Evolutionary conservation across 75 land plant species (phyloP).

Genomic region (Cunninghamia lanceolata): DNA sequence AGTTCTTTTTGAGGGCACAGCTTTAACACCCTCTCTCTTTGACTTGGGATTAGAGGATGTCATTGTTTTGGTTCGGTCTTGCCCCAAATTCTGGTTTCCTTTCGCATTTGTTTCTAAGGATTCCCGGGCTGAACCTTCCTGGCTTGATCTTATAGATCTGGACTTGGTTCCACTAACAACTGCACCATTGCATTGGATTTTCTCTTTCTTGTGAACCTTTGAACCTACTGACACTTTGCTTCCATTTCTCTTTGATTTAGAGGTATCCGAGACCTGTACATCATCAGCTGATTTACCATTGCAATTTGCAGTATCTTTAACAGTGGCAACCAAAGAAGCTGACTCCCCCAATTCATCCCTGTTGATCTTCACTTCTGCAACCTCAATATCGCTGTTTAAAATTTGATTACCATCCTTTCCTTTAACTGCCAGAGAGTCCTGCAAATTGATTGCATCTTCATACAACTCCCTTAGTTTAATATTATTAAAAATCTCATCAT

Average conservation of each 20-base stretch:
- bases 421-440: background rate
- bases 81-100: background rate
- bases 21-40: constrained; percentile 5
- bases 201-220: constrained; percentile 4
- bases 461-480: background rate
- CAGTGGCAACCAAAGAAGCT: background rate
- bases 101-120: background rate
- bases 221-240: background rate
- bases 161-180: background rate
- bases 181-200: constrained; percentile 8
- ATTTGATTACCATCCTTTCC: background rate
- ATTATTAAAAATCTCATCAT: background rate
- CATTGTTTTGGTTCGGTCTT: background rate
- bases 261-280: background rate
- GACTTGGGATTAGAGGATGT: background rate
- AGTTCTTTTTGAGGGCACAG: constrained; percentile 8
- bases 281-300: background rate
- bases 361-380: background rate
- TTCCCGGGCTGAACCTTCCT: background rate
- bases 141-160: background rate
- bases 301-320: background rate
- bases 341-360: background rate
- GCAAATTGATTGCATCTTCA: background rate
- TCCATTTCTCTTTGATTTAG: constrained; percentile 4
- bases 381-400: background rate